Base-by-base conservation (phyloP, 805 yeast species). In the Lachancea nothofagi region DNA sequence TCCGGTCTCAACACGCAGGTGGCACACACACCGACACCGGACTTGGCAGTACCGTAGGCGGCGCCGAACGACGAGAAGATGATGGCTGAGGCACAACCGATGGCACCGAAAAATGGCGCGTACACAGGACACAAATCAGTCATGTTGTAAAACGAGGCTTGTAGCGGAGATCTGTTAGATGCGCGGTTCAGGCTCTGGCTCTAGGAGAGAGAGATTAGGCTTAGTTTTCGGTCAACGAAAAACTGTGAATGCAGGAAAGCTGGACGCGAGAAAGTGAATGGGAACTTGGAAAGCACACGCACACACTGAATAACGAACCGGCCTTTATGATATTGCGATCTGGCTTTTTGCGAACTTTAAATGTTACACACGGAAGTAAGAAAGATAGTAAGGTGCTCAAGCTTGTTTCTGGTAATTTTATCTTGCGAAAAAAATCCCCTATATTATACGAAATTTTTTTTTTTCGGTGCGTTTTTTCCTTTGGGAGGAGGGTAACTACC, bases 11-110 rank as follows among this genome's bases (percentile, higher is more conserved):
- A 74, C 46, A 89, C 96, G 70, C 95, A 84, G 51, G 96, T 87
- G 64, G 96, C 98, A 73, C 96, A 90, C 64, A 90, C 89, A 79
- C 97, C 98, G 51, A 93, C 96, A 74, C 98, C 98, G 19, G 96
- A 84, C 70, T 90, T 90, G 62, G 98, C 98, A 51, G 97, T 90
- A 74, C 98, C 98, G 69, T 89, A 89, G 42, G 96, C 86, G 59
- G 98, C 97, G 74, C 98, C 98, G 65, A 89, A 87, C 64, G 96
- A 87, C 66, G 98, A 89, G 79, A 93, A 93, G 62, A 94, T 87
- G 63, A 93, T 93, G 66, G 99, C 97, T 40, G 97, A 87, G 44
- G 98, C 95, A 77, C 98, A 94, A 65, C 99, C 99, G 62, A 93
- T 86, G 54, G 97, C 90, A 61, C 99, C 99, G 69, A 93, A 93